Evolutionary conservation across 2,329 filamentous ascomycete genomes (phyloP).

Genomic region (Penicillium hordei): DNA sequence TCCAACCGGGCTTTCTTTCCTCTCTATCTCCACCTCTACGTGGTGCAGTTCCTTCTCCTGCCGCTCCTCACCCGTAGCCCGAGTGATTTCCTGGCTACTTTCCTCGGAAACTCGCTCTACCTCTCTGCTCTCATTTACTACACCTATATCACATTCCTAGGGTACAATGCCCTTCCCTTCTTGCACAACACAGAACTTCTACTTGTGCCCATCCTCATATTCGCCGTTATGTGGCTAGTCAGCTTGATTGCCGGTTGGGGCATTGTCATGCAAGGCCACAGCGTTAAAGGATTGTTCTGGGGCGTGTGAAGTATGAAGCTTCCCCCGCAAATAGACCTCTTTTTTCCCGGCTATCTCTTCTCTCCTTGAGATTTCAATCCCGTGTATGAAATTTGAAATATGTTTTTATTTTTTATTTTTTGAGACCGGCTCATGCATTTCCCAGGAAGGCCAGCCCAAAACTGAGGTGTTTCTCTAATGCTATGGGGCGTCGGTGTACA

Average conservation of each 20-base stretch:
- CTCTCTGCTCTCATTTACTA: slow-evolving; percentile 66
- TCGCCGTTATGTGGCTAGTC: slow-evolving; percentile 59
- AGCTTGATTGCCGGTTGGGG: slow-evolving; percentile 50
- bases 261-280: slow-evolving; percentile 45
- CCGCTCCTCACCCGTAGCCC: slow-evolving; percentile 52
- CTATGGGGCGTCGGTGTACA: slow-evolving; percentile 30
- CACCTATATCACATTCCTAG: slow-evolving; percentile 67
- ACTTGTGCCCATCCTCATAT: slow-evolving; percentile 60
- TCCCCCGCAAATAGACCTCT: not conserved
- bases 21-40: slow-evolving; percentile 65
- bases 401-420: slow-evolving; percentile 9
- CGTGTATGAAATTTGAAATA: slow-evolving; percentile 18
- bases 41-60: slow-evolving; percentile 66
- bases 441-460: not conserved
- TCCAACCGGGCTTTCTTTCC: slow-evolving; percentile 68
- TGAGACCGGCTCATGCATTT: slow-evolving; percentile 19
- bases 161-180: slow-evolving; percentile 68
- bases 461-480: slow-evolving; percentile 12
- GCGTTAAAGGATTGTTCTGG: slow-evolving; percentile 47
- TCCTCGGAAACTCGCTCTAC: slow-evolving; percentile 66
- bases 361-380: not conserved
- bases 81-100: slow-evolving; percentile 48
- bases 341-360: not conserved
- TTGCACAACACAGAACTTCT: slow-evolving; percentile 66
- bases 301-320: slow-evolving; percentile 33